These are phyloP conservation scores for Sugiyamaella paludigena DNA, from an alignment of 1,139 yeast genomes.

Conservation along the genomic window DNA sequence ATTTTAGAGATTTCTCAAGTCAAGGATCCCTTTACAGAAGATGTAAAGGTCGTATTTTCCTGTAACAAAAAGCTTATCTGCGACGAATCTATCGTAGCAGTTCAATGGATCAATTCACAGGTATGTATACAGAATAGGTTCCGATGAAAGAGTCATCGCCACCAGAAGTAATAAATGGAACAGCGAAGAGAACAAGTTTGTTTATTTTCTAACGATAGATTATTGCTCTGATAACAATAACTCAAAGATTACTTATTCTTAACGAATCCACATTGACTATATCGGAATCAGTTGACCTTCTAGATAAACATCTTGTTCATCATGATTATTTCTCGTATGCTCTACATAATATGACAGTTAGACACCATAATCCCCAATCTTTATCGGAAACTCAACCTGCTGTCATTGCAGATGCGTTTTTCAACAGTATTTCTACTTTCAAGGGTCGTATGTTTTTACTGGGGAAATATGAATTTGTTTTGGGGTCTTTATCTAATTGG, in stretches of 20 bases:
- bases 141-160: no score
- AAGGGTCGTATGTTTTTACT: constrained; percentile 50
- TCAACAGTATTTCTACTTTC: constrained; percentile 41
- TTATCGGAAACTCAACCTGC: constrained; percentile 22
- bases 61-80: constrained; percentile 48
- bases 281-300: constrained; percentile 44
- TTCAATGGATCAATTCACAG: constrained; percentile 59
- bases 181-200: no score
- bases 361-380: constrained; percentile 18
- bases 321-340: constrained; percentile 38
- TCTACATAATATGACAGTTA: constrained; percentile 28
- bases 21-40: constrained; percentile 39
- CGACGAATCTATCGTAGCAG: constrained; percentile 48
- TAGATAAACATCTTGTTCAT: constrained; percentile 46
- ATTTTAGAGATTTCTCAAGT: constrained; percentile 53
- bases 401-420: constrained; percentile 38
- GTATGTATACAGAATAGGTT: constrained; percentile 24
- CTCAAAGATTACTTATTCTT: constrained; percentile 48
- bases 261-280: constrained; percentile 42
- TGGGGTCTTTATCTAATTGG: constrained; percentile 70
- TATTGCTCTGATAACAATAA: constrained; percentile 49
- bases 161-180: no score
- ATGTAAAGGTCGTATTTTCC: constrained; percentile 41
- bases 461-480: constrained; percentile 49
- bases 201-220: constrained; percentile 31